phyloP scores from a whole-genome alignment of 2,329 filamentous ascomycete genomes.

The Alternaria rosae region DNA sequence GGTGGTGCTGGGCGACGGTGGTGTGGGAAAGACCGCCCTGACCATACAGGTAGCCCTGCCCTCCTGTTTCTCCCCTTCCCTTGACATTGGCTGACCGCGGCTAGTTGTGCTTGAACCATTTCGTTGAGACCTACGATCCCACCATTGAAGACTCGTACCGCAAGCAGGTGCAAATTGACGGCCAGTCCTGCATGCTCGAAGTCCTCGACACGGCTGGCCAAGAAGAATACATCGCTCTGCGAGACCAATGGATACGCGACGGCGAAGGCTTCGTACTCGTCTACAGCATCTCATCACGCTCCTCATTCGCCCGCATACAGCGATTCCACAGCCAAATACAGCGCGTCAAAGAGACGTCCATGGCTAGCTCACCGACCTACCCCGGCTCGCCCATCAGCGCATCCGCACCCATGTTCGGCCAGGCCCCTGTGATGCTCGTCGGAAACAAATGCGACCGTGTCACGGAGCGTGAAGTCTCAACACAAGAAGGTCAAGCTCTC shows the following conservation, averaged over 20 bases:
- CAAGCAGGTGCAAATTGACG: constrained; percentile 83
- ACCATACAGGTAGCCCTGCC: constrained; percentile 78
- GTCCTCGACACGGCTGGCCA: constrained; percentile 97
- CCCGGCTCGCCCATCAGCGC: constrained; percentile 74
- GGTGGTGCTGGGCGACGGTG: constrained; percentile 93
- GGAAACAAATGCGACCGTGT: constrained; percentile 98
- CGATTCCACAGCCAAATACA: constrained; percentile 97
- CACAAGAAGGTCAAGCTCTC: constrained; percentile 91
- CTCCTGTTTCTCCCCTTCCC: background rate
- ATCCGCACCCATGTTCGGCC: constrained; percentile 59
- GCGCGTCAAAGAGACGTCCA: constrained; percentile 89
- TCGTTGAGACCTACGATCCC: constrained; percentile 86
- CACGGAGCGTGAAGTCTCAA: constrained; percentile 94
- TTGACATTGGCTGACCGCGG: constrained; percentile 22
- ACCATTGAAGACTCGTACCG: constrained; percentile 74
- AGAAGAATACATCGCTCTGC: constrained; percentile 95
- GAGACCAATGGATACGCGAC: constrained; percentile 98
- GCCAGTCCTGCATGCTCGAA: constrained; percentile 95
- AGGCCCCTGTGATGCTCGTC: constrained; percentile 95
- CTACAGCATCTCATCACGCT: constrained; percentile 97
- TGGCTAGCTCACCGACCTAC: constrained; percentile 76
- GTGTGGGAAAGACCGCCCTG: constrained; percentile 91
- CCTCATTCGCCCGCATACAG: constrained; percentile 93
- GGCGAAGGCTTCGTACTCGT: constrained; percentile 97
- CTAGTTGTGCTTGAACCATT: constrained; percentile 94